Conservation (phyloP, 2,329 filamentous ascomycete genomes). For the Fusarium albosuccineum region DNA sequence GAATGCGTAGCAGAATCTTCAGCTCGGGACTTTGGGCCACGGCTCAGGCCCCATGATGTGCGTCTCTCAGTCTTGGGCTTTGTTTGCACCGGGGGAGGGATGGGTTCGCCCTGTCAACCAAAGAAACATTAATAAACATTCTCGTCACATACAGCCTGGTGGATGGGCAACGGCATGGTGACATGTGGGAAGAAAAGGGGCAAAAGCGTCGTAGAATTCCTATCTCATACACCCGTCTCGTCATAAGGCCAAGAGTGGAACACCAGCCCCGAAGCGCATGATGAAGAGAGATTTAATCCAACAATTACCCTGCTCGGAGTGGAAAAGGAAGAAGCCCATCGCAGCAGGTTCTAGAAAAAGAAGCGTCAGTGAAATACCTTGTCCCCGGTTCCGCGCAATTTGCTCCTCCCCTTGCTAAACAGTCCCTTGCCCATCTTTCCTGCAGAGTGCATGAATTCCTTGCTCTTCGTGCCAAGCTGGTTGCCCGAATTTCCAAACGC, state of each 20-base stretch:
- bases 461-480: constrained; percentile 84
- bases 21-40: constrained; percentile 51
- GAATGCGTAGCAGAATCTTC: constrained; percentile 40
- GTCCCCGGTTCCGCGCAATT: constrained; percentile 79
- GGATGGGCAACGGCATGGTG: constrained; percentile 46
- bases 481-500: constrained; percentile 67
- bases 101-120: constrained; percentile 54
- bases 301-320: constrained; percentile 43
- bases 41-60: constrained; percentile 59
- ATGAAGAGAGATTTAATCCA: constrained; percentile 48
- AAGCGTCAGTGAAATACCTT: constrained; percentile 85
- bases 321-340: constrained; percentile 46
- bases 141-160: constrained; percentile 45
- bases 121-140: constrained; percentile 54
- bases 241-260: constrained; percentile 51
- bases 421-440: constrained; percentile 92
- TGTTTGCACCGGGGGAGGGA: constrained; percentile 50
- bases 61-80: constrained; percentile 57
- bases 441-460: constrained; percentile 88
- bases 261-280: constrained; percentile 47
- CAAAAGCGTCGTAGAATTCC: constrained; percentile 56
- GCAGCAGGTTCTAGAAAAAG: constrained; percentile 50
- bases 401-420: constrained; percentile 90
- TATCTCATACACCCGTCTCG: constrained; percentile 56
- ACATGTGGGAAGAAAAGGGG: constrained; percentile 43